phyloP scores from a whole-genome alignment of 2,329 filamentous ascomycete genomes.

The Pseudogymnoascus sp. region DNA sequence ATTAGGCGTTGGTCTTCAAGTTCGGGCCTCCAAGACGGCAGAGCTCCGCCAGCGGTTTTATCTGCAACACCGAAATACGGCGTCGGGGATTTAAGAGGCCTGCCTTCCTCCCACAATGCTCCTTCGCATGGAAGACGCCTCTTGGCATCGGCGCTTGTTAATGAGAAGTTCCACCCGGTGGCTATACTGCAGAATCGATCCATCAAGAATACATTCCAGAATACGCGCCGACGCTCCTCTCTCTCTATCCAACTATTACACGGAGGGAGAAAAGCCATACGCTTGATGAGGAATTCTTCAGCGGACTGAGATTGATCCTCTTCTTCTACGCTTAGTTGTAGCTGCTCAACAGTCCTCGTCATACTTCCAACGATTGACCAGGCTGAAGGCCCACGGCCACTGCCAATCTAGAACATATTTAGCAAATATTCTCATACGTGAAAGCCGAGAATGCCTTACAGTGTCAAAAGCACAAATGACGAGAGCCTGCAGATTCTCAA shows the following conservation, averaged over 20 bases:
- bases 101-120: constrained; percentile 25
- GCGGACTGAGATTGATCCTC: constrained; percentile 17
- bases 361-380: constrained; percentile 30
- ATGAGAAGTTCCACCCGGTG: constrained; percentile 29
- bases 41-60: constrained; percentile 18
- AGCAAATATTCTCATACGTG: not conserved
- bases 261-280: constrained; percentile 29
- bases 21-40: constrained; percentile 18
- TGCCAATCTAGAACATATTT: constrained; percentile 22
- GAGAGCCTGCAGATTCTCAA: constrained; percentile 29
- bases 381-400: constrained; percentile 27
- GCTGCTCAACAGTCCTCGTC: constrained; percentile 29
- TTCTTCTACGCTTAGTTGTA: constrained; percentile 27
- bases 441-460: constrained; percentile 12
- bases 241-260: constrained; percentile 26
- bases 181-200: constrained; percentile 31
- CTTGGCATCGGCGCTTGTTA: constrained; percentile 28
- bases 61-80: constrained; percentile 35
- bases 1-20: constrained; percentile 25
- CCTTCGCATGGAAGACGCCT: constrained; percentile 30
- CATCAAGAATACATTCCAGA: constrained; percentile 32
- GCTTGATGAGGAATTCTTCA: constrained; percentile 26
- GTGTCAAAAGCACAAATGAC: constrained; percentile 30
- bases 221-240: constrained; percentile 30
- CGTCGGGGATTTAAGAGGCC: constrained; percentile 21